Evolutionary conservation across 164 flowering plant genomes (phyloP).

Genomic region (Piper betle): DNA sequence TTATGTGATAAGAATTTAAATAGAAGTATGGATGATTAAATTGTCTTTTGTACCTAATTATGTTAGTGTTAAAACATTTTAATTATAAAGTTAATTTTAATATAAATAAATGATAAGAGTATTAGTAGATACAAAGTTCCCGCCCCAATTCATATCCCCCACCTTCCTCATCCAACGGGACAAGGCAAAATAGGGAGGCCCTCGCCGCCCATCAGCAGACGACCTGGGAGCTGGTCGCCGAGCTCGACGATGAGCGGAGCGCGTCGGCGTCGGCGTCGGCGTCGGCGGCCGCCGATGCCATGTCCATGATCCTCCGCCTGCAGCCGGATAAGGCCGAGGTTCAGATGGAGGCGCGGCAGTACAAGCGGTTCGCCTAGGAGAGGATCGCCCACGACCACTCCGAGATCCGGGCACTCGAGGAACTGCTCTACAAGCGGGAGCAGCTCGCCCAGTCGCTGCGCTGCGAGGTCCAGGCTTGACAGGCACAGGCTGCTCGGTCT

Average conservation of each 20-base stretch:
- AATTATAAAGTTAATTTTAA: no score
- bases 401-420: constrained; percentile 56
- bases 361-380: constrained; percentile 87
- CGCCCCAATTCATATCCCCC: no score
- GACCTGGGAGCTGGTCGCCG: constrained; percentile 52
- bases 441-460: constrained; percentile 60
- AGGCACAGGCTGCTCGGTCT: constrained; percentile 85
- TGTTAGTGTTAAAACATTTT: no score
- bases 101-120: no score
- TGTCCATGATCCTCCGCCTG: constrained; percentile 93
- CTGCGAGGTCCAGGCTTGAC: constrained; percentile 70
- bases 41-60: no score
- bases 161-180: no score
- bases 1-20: no score
- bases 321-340: constrained; percentile 92
- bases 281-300: constrained; percentile 85
- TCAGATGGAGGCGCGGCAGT: constrained; percentile 81
- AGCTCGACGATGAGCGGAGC: constrained; percentile 86
- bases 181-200: no score
- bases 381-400: constrained; percentile 85
- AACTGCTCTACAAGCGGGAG: constrained; percentile 76
- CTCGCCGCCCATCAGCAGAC: constrained; percentile 54
- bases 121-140: no score
- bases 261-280: no score
- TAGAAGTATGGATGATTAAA: no score